Evolutionary conservation across 352 stramenopile species (phyloP).

Genomic region (Thalassiosira livingstoniorum): DNA sequence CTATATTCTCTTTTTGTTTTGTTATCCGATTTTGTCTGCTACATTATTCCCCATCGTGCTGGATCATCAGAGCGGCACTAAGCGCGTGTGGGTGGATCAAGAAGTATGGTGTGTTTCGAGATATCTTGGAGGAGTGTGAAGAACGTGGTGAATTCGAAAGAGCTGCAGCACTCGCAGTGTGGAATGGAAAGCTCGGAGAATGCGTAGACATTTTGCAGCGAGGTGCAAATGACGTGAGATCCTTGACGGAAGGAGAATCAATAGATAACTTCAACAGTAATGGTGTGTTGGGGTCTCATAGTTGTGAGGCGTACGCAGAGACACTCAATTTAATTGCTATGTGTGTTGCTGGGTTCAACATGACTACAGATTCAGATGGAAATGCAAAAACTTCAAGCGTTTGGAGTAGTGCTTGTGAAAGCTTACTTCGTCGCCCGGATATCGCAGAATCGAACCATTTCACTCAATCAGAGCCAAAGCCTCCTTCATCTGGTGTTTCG

Average conservation of each 20-base stretch:
- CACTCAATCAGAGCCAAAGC: slow-evolving; percentile 11
- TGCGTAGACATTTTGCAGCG: slow-evolving; percentile 73
- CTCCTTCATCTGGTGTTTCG: slow-evolving; percentile 24
- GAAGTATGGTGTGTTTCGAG: slow-evolving; percentile 57
- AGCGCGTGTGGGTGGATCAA: slow-evolving; percentile 71
- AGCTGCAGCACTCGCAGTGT: slow-evolving; percentile 75
- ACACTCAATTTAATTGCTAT: slow-evolving; percentile 76
- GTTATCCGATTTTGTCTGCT: slow-evolving; percentile 12
- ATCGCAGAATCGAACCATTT: slow-evolving; percentile 38
- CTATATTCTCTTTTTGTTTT: slow-evolving; percentile 1
- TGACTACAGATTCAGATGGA: slow-evolving; percentile 39
- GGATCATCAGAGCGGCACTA: slow-evolving; percentile 45
- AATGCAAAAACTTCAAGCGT: slow-evolving; percentile 51
- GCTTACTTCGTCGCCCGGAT: slow-evolving; percentile 60
- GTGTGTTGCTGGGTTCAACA: slow-evolving; percentile 76
- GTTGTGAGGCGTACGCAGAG: slow-evolving; percentile 63
- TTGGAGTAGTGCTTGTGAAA: slow-evolving; percentile 74
- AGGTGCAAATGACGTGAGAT: slow-evolving; percentile 60
- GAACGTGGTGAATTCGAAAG: slow-evolving; percentile 72
- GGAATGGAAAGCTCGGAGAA: slow-evolving; percentile 73
- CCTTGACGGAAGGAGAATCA: slow-evolving; percentile 17
- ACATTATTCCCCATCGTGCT: slow-evolving; percentile 1
- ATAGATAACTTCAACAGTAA: not conserved
- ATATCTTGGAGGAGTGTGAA: slow-evolving; percentile 73
- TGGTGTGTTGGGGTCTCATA: not conserved